Evolutionary conservation across 2,329 filamentous ascomycete genomes (phyloP).

Genomic region (Amesomyces nigricolor): DNA sequence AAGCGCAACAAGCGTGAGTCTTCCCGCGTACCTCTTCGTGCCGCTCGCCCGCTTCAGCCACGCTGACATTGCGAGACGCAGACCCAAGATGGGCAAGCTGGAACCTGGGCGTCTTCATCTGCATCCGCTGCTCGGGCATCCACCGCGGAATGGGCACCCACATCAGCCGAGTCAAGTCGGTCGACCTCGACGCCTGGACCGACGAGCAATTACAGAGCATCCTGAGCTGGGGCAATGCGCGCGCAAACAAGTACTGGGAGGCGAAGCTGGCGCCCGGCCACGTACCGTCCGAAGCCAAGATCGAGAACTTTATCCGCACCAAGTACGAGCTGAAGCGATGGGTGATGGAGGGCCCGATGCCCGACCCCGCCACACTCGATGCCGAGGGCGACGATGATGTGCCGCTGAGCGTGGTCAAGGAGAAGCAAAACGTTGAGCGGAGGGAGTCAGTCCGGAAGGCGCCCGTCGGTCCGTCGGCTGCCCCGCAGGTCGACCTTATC

Average conservation of each 20-base stretch:
- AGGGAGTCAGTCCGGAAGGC: conserved; percentile 58
- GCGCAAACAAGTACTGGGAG: conserved; percentile 99
- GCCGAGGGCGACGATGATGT: conserved; percentile 81
- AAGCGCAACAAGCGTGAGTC: conserved; percentile 89
- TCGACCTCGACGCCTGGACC: conserved; percentile 97
- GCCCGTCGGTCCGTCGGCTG: conserved; percentile 39
- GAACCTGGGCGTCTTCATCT: conserved; percentile 96
- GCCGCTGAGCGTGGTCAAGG: conserved; percentile 55
- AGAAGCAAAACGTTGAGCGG: conserved; percentile 59
- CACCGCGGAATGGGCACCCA: conserved; percentile 98
- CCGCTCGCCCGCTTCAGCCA: not conserved
- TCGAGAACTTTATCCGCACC: conserved; percentile 98
- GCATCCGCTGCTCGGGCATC: conserved; percentile 97
- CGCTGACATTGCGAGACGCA: conserved; percentile 33
- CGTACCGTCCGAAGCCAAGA: conserved; percentile 92
- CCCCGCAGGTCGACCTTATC: conserved; percentile 69
- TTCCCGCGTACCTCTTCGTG: conserved; percentile 32
- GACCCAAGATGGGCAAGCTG: conserved; percentile 98
- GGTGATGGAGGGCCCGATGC: conserved; percentile 97
- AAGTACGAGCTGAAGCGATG: conserved; percentile 99
- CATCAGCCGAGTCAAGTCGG: conserved; percentile 95
- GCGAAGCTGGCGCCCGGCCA: conserved; percentile 86
- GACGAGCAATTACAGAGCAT: conserved; percentile 96
- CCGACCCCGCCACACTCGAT: conserved; percentile 84
- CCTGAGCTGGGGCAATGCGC: conserved; percentile 88